A percentile compares a stretch with the other conserved stretches of the same genome.
These are phyloP conservation scores for Argentina anserina DNA, from an alignment of 306 rosid genomes.

Conservation along the genomic window DNA sequence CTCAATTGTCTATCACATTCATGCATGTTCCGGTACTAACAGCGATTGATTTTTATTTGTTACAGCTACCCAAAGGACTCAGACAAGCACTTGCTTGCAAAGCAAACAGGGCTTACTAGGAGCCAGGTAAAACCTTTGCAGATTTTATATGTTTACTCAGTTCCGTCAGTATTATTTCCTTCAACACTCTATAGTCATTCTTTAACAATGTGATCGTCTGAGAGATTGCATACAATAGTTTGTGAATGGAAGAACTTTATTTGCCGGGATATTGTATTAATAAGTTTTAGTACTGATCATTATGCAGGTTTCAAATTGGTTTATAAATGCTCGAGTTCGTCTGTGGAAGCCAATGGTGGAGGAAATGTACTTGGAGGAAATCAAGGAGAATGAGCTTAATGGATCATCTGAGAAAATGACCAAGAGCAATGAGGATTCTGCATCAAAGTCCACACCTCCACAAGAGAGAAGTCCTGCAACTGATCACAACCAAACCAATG, in stretches of 20 bases:
- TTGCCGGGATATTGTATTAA: neutral
- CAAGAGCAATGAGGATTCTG: conserved; percentile 56
- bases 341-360: conserved; percentile 99
- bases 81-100: conserved; percentile 92
- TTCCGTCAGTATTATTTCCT: neutral
- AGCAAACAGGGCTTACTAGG: conserved; percentile 94
- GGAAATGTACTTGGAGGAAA: conserved; percentile 86
- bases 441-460: conserved; percentile 36
- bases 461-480: conserved; percentile 35
- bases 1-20: neutral
- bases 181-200: neutral
- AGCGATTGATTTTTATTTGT: conserved; percentile 16
- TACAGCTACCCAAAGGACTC: conserved; percentile 94
- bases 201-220: neutral
- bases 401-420: conserved; percentile 53
- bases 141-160: neutral
- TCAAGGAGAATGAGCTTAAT: conserved; percentile 71
- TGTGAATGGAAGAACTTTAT: neutral
- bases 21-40: neutral
- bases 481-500: conserved; percentile 29
- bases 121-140: conserved; percentile 60
- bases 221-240: neutral
- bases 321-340: conserved; percentile 92
- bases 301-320: conserved; percentile 91
- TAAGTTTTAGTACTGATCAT: neutral